Evolutionary conservation across 345 rosid genomes (phyloP).

Genomic region (Toxicodendron radicans): DNA sequence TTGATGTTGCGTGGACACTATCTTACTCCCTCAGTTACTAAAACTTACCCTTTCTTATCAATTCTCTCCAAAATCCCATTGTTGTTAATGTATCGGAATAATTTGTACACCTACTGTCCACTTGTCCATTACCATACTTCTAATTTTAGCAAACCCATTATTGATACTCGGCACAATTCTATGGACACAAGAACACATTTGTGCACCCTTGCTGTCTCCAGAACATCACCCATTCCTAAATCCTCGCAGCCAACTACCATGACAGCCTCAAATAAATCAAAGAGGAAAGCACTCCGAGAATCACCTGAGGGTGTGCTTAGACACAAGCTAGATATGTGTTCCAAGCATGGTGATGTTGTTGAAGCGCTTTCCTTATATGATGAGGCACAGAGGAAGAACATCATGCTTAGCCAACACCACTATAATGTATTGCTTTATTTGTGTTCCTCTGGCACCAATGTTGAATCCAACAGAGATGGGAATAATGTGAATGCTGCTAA

Average conservation of each 20-base stretch:
- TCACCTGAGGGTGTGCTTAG: conserved; percentile 61
- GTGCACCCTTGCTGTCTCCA: conserved; percentile 39
- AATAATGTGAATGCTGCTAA: conserved; percentile 23
- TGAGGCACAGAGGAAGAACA: conserved; percentile 55
- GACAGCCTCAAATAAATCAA: conserved; percentile 41
- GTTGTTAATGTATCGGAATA: conserved; percentile 17
- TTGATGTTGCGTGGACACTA: conserved; percentile 45
- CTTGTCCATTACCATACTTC: conserved; percentile 25
- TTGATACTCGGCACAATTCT: conserved; percentile 20
- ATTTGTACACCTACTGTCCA: conserved; percentile 5
- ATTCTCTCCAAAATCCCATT: conserved; percentile 37
- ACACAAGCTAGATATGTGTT: conserved; percentile 65
- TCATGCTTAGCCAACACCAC: conserved; percentile 54
- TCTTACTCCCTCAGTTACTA: conserved; percentile 36
- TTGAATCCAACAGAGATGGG: conserved; percentile 29
- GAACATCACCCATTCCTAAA: conserved; percentile 27
- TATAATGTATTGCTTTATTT: conserved; percentile 77
- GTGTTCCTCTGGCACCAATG: conserved; percentile 42
- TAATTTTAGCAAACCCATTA: conserved; percentile 20
- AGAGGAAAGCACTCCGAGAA: conserved; percentile 52
- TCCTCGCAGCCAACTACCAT: conserved; percentile 23
- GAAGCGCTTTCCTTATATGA: conserved; percentile 86
- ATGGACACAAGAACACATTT: conserved; percentile 35
- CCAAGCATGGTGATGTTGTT: conserved; percentile 51
- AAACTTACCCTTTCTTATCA: conserved; percentile 28